Conservation (phyloP, 2,329 filamentous ascomycete species). For the Stagonosporopsis rhizophila region DNA sequence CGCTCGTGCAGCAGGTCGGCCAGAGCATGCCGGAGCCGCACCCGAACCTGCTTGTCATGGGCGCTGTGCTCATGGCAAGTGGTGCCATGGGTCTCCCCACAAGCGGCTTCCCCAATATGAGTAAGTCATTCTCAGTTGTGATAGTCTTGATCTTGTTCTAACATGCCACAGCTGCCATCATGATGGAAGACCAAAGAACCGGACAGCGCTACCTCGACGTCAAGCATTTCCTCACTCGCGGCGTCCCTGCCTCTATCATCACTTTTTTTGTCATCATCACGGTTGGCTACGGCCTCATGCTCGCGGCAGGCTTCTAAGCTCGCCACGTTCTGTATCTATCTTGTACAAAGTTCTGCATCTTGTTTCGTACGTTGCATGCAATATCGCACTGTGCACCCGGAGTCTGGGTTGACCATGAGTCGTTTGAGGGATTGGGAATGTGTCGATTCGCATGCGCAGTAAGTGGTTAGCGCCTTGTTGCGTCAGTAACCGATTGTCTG, state of each 20-base stretch:
- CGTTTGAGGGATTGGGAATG: not conserved
- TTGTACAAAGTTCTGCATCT: slow-evolving; percentile 9
- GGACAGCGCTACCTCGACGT: slow-evolving; percentile 92
- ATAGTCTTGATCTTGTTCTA: slow-evolving; percentile 10
- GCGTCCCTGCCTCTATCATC: slow-evolving; percentile 84
- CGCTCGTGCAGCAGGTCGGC: slow-evolving; percentile 87
- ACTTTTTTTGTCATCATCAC: slow-evolving; percentile 84
- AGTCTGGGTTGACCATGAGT: not conserved
- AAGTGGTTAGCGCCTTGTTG: not conserved
- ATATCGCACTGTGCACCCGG: slow-evolving; percentile 4
- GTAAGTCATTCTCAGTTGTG: slow-evolving; percentile 66
- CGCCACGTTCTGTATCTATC: not conserved
- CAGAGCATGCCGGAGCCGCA: slow-evolving; percentile 84
- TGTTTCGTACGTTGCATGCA: slow-evolving; percentile 12
- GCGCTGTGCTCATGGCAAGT: slow-evolving; percentile 91
- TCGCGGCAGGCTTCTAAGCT: slow-evolving; percentile 69
- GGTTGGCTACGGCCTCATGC: slow-evolving; percentile 90
- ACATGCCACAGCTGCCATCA: slow-evolving; percentile 78
- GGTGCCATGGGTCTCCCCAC: slow-evolving; percentile 98
- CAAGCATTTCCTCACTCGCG: slow-evolving; percentile 92
- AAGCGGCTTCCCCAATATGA: slow-evolving; percentile 98
- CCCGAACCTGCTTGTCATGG: slow-evolving; percentile 95
- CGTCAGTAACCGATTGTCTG: not conserved
- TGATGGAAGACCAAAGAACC: slow-evolving; percentile 95
- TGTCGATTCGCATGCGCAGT: not conserved